Base-by-base conservation (phyloP, 352 stramenopile species). In the Globisporangium recalcitrans region DNA sequence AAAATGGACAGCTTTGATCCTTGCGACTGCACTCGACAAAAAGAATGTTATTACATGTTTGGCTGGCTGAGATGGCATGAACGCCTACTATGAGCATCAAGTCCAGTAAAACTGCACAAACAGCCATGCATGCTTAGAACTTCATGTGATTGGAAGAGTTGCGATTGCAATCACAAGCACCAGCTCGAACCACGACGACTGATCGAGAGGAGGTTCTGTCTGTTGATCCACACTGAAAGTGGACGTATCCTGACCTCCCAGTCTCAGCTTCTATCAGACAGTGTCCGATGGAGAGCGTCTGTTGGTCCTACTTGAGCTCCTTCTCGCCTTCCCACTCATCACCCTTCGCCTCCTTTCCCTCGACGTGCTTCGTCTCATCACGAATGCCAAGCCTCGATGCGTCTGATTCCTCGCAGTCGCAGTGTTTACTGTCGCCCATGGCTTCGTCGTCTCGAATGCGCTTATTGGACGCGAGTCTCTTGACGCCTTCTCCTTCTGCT, bases 271-370 rank as follows among this genome's bases (percentile, higher is more conserved):
- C 48, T 54, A 53, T 9, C 47, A 21, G 16, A 14, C 13, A 38
- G 14, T 14, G 9, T 14, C 14, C 5, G 5, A n/a, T 19, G 16
- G 14, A 6, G 14, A 44, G 36, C 10, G 21, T 14, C 42, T 27
- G 34, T 13, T 49, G 42, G 19, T n/a, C 27, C 29, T 62, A 62
- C 24, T 62, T 53, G n/a, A 44, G 21, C 29, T 62, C 56, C 27
- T 62, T 62, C 16, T 38, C 26, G n/a, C 38, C n/a, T 11, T 31
- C 21, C 32, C 26, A 34, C 21, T 51, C 36, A n/a, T 44, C 14
- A 19, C 10, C 7, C 31, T 34, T 9, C 14, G 7, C 19, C 19
- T 24, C 5, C 26, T 48, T 48, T 32, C 14, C 38, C 16, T 24
- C 29, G 4, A 49, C 8, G 9, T 24, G 32, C 8, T 59, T 59